Evolutionary conservation across 23 red algal genomes (phyloP).

Genomic region (Chondrus crispus): DNA sequence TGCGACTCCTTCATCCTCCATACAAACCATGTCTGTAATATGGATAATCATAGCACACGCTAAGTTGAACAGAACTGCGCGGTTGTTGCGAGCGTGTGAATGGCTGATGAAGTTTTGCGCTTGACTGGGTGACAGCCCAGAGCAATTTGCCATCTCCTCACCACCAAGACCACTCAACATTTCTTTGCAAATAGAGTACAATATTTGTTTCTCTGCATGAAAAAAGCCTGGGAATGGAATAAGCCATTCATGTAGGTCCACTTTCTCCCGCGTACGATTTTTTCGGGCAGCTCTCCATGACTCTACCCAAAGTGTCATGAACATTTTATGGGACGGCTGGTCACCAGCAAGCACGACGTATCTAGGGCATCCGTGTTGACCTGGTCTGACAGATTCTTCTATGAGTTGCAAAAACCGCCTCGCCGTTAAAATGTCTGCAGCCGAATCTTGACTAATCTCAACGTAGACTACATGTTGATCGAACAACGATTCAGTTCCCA

Average conservation of each 20-base stretch:
- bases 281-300: neutral
- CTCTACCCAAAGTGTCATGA: neutral
- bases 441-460: neutral
- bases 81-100: neutral
- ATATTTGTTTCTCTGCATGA: neutral
- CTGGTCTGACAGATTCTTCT: neutral
- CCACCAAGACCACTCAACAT: neutral
- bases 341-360: neutral
- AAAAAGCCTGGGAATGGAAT: neutral
- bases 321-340: neutral
- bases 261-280: neutral
- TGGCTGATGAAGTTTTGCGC: neutral
- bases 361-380: neutral
- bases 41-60: neutral
- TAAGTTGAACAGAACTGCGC: neutral
- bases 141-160: neutral
- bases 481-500: neutral
- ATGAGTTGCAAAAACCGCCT: neutral
- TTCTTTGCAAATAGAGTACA: neutral
- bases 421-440: neutral
- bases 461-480: conserved; percentile 6
- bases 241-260: neutral
- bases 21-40: neutral
- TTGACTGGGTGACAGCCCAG: neutral
- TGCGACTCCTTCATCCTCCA: too few species aligned